A percentile compares a stretch with the other conserved stretches of the same genome.
Evolutionary conservation across 2,329 filamentous ascomycete genomes (phyloP).

Genomic region (Acephala macrosclerotiorum): DNA sequence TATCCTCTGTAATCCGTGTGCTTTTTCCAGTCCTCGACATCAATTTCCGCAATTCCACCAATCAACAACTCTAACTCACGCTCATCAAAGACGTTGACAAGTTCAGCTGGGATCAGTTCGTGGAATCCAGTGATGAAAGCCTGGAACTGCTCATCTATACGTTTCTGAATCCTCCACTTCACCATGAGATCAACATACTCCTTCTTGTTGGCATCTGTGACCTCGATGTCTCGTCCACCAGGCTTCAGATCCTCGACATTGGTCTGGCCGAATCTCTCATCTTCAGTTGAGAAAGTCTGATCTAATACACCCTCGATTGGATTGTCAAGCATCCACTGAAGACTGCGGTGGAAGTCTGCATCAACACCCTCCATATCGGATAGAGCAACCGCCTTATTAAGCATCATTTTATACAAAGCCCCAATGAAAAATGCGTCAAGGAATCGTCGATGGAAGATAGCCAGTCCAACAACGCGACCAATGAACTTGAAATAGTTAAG

Average conservation of each 20-base stretch:
- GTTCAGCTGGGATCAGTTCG: conserved; percentile 93
- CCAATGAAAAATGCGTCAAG: conserved; percentile 99
- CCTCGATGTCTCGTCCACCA: conserved; percentile 87
- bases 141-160: conserved; percentile 97
- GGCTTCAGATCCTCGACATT: conserved; percentile 94
- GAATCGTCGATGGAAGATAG: conserved; percentile 98
- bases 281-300: conserved; percentile 95
- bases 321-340: conserved; percentile 98
- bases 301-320: conserved; percentile 96
- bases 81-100: conserved; percentile 99
- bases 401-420: conserved; percentile 98
- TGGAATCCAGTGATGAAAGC: conserved; percentile 98
- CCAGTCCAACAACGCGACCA: conserved; percentile 92
- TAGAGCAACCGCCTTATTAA: conserved; percentile 89
- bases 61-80: conserved; percentile 95
- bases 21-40: conserved; percentile 99
- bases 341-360: conserved; percentile 93
- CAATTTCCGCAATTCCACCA: conserved; percentile 99
- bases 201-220: conserved; percentile 98
- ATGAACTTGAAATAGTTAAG: conserved; percentile 99
- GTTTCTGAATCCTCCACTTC: conserved; percentile 99
- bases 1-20: conserved; percentile 99
- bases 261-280: conserved; percentile 95
- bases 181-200: conserved; percentile 99
- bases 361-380: conserved; percentile 99